Percentiles rank a stretch among this genome's conserved stretches.
phyloP scores from a whole-genome alignment of 768 basidiomycete genomes.

The Russula ochroleuca region DNA sequence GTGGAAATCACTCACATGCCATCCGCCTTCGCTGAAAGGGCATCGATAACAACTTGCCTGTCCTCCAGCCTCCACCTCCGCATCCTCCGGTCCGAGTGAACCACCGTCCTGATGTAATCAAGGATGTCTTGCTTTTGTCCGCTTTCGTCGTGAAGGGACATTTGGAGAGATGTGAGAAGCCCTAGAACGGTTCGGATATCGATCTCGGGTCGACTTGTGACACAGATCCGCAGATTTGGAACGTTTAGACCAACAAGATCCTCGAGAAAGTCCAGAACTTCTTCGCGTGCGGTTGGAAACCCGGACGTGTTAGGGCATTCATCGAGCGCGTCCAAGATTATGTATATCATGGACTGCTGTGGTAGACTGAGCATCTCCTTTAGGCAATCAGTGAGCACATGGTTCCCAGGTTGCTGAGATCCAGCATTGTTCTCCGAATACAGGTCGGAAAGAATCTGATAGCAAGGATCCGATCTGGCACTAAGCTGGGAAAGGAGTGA shows the following conservation, averaged over 20 bases:
- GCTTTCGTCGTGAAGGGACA: slow-evolving; percentile 8
- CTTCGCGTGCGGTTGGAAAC: slow-evolving; percentile 3
- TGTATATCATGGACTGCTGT: neutral
- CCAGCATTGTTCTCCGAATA: neutral
- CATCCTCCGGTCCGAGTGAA: slow-evolving; percentile 6
- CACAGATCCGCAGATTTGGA: slow-evolving; percentile 7
- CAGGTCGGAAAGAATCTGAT: neutral
- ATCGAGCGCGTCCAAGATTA: slow-evolving; percentile 16
- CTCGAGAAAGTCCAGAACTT: neutral
- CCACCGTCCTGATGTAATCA: neutral
- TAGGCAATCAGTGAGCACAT: neutral
- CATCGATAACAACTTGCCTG: slow-evolving; percentile 1
- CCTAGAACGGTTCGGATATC: slow-evolving; percentile 4
- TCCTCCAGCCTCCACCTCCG: slow-evolving; percentile 6
- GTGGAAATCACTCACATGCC: slow-evolving; percentile 10
- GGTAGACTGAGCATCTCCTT: slow-evolving; percentile 3
- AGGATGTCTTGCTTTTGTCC: slow-evolving; percentile 5
- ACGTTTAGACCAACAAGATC: neutral
- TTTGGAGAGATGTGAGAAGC: neutral
- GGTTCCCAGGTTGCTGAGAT: neutral
- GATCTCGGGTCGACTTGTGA: slow-evolving; percentile 9
- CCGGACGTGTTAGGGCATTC: slow-evolving; percentile 9
- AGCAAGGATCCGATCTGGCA: neutral
- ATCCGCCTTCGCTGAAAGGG: slow-evolving; percentile 9
- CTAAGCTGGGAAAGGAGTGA: slow-evolving; percentile 9